Evolutionary conservation across 1,139 yeast species (phyloP).

Genomic region (Geotrichum restrictum): DNA sequence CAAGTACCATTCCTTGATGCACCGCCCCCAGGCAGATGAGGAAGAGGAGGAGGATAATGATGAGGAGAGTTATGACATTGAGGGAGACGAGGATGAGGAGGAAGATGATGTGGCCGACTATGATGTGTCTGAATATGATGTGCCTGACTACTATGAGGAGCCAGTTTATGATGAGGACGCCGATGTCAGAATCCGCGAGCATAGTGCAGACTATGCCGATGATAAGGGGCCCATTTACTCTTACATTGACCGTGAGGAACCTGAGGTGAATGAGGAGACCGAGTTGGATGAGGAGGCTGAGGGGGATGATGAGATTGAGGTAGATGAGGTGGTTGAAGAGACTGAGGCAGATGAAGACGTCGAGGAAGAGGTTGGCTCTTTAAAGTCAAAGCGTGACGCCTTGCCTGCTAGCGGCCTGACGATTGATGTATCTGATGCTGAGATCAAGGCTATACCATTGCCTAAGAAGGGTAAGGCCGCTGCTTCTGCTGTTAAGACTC

Average conservation of each 20-base stretch:
- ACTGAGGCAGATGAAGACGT: neutral
- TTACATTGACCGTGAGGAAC: slow-evolving; percentile 2
- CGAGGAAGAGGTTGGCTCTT: neutral
- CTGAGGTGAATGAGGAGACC: slow-evolving; percentile 3
- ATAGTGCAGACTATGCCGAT: neutral
- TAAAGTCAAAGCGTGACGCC: neutral
- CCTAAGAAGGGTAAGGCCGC: neutral
- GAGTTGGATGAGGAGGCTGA: slow-evolving; percentile 2
- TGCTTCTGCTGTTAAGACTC: no score
- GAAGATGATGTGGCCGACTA: neutral
- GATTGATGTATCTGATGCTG: neutral
- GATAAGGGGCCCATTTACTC: no score
- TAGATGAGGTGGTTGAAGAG: neutral
- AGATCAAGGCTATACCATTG: neutral
- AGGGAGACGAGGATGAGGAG: neutral
- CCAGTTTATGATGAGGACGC: neutral
- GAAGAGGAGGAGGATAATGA: neutral
- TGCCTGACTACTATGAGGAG: neutral
- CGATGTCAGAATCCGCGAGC: neutral
- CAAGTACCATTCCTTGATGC: slow-evolving; percentile 17
- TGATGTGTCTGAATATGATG: slow-evolving; percentile 6
- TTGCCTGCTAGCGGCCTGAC: no score
- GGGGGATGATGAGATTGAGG: neutral
- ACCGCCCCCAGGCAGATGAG: slow-evolving; percentile 10
- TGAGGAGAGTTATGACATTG: neutral